These are phyloP conservation scores for Penicillium fimorum DNA, from an alignment of 495 filamentous ascomycete species.

Conservation along the genomic window DNA sequence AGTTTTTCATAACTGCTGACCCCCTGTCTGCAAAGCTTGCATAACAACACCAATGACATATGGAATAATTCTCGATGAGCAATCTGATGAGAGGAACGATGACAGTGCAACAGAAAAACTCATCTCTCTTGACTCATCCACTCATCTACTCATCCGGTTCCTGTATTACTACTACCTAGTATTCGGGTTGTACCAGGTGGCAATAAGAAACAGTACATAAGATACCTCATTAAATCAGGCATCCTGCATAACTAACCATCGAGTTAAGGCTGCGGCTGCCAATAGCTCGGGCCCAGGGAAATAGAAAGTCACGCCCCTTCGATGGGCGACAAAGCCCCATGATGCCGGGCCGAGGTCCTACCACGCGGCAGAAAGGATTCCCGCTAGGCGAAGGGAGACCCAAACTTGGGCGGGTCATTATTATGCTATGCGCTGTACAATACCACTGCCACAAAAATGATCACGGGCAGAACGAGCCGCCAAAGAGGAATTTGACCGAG, in stretches of 20 bases:
- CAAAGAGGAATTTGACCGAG: conserved; percentile 13
- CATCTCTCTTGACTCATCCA: conserved; percentile 6
- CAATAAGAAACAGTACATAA: conserved; percentile 14
- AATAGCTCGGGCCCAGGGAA: conserved; percentile 2
- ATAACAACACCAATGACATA: conserved; percentile 8
- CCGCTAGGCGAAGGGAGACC: neutral
- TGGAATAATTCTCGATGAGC: conserved; percentile 8
- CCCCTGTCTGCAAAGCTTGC: conserved; percentile 8
- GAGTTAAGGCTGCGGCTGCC: conserved; percentile 3
- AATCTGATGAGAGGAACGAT: neutral
- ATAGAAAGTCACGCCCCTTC: conserved; percentile 2
- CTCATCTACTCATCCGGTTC: neutral
- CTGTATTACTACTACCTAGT: conserved; percentile 11
- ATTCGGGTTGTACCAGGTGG: conserved; percentile 26
- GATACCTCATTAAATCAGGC: conserved; percentile 4
- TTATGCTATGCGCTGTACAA: neutral
- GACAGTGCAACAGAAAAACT: neutral
- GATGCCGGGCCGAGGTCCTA: conserved; percentile 4
- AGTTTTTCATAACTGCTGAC: conserved; percentile 16
- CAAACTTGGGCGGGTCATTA: neutral
- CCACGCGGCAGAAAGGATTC: neutral
- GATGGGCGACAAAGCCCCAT: neutral
- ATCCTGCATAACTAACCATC: neutral
- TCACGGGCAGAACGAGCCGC: conserved; percentile 16
- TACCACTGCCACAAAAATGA: conserved; percentile 7